These are phyloP conservation scores for Bombardia bombarda DNA, from an alignment of 495 filamentous ascomycete species.

Conservation along the genomic window DNA sequence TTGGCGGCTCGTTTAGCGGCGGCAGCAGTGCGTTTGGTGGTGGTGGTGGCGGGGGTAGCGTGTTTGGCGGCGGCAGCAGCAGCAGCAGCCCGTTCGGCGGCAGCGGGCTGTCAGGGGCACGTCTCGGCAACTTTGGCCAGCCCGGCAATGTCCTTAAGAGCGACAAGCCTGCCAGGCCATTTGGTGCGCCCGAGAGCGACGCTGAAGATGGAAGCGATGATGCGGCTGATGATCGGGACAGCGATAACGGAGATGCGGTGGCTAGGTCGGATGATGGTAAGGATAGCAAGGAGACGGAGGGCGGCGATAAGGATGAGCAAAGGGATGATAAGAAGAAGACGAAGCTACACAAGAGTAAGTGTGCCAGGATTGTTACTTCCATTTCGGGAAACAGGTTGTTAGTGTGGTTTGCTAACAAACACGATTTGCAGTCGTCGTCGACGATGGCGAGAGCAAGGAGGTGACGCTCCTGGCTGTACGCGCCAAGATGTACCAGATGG, in stretches of 20 bases:
- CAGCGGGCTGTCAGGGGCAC: constrained; percentile 41
- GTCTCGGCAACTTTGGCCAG: constrained; percentile 61
- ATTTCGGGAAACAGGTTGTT: neutral
- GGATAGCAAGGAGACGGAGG: constrained; percentile 36
- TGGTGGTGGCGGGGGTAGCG: constrained; percentile 19
- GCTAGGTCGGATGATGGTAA: constrained; percentile 30
- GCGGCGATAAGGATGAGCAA: constrained; percentile 39
- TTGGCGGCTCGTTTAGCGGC: constrained; percentile 15
- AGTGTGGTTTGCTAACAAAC: constrained; percentile 19
- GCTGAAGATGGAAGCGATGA: constrained; percentile 39
- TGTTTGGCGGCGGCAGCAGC: constrained; percentile 30
- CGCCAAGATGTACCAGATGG: constrained; percentile 71
- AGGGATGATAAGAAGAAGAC: constrained; percentile 54
- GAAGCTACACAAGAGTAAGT: constrained; percentile 59
- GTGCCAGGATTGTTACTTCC: neutral
- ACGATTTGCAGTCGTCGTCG: constrained; percentile 30
- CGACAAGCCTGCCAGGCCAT: constrained; percentile 55
- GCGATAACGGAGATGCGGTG: constrained; percentile 14
- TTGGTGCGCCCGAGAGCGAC: constrained; percentile 64
- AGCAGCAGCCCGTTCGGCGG: constrained; percentile 48
- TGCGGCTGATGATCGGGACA: constrained; percentile 40
- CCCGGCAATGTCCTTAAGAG: constrained; percentile 48
- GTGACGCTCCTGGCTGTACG: constrained; percentile 55
- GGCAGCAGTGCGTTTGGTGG: constrained; percentile 28
- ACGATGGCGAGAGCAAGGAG: constrained; percentile 70